These are phyloP conservation scores for Bisporella sp. DNA, from an alignment of 2,329 filamentous ascomycete genomes.

Conservation along the genomic window DNA sequence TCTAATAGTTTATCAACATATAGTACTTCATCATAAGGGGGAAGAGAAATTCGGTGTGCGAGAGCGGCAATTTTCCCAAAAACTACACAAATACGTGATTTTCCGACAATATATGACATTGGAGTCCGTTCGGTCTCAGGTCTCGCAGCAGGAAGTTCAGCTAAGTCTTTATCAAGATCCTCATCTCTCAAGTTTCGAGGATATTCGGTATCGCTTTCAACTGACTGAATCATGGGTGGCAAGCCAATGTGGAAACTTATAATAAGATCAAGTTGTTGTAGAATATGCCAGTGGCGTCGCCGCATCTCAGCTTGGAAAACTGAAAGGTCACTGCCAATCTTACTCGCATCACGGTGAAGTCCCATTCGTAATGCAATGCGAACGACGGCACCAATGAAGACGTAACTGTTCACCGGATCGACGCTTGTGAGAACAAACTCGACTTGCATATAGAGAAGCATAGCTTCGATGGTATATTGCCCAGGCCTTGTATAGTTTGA, in stretches of 20 bases:
- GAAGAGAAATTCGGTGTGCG: conserved; percentile 41
- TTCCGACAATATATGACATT: conserved; percentile 47
- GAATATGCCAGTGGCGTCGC: conserved; percentile 48
- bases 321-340: conserved; percentile 41
- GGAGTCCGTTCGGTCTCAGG: conserved; percentile 53
- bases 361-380: conserved; percentile 53
- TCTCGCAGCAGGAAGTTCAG: conserved; percentile 47
- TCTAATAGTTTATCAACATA: conserved; percentile 39
- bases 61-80: conserved; percentile 44
- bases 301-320: conserved; percentile 74
- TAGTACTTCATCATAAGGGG: conserved; percentile 43
- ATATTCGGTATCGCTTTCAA: conserved; percentile 55
- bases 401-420: conserved; percentile 46
- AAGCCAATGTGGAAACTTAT: conserved; percentile 63
- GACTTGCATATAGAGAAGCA: conserved; percentile 45
- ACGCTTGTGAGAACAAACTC: conserved; percentile 45
- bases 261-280: conserved; percentile 53
- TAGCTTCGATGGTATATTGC: conserved; percentile 40
- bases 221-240: conserved; percentile 54
- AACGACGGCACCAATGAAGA: conserved; percentile 42
- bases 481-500: conserved; percentile 45
- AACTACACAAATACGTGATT: conserved; percentile 39
- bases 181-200: conserved; percentile 59
- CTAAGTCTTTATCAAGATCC: conserved; percentile 52
- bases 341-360: conserved; percentile 41